Evolutionary conservation across 805 yeast genomes (phyloP).

Genomic region (Candida cerambycidarum): DNA sequence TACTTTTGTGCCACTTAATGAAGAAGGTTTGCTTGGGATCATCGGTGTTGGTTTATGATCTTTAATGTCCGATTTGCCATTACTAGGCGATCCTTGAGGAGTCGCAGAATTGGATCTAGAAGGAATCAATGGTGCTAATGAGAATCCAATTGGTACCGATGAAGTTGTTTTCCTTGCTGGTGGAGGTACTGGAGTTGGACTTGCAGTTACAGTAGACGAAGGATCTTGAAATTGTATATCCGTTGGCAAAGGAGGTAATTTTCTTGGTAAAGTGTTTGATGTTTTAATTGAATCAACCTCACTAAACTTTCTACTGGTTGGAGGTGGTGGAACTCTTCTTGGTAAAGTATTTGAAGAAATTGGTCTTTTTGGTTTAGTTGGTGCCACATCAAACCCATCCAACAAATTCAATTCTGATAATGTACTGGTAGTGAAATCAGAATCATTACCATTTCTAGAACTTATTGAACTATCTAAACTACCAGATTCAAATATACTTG

Average conservation of each 20-base stretch:
- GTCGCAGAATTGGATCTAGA: slow-evolving; percentile 32
- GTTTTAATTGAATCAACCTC: slow-evolving; percentile 7
- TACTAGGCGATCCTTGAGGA: slow-evolving; percentile 15
- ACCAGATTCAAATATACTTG: slow-evolving; percentile 10
- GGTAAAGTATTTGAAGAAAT: slow-evolving; percentile 12
- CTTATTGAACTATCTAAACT: slow-evolving; percentile 3
- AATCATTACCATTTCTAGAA: slow-evolving; percentile 1
- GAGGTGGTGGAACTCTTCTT: slow-evolving; percentile 21
- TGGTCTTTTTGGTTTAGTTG: slow-evolving; percentile 21
- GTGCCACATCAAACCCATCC: slow-evolving; percentile 24
- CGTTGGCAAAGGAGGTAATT: slow-evolving; percentile 16
- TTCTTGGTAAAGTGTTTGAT: slow-evolving; percentile 12
- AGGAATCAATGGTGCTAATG: slow-evolving; percentile 40
- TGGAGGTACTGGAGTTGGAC: slow-evolving; percentile 33
- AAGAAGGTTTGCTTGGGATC: slow-evolving; percentile 36
- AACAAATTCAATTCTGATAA: slow-evolving; percentile 37
- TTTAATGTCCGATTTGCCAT: slow-evolving; percentile 17
- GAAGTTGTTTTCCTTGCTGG: slow-evolving; percentile 17
- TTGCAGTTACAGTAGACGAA: neutral
- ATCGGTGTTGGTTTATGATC: slow-evolving; percentile 23
- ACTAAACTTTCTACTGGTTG: slow-evolving; percentile 20
- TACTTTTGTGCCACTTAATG: slow-evolving; percentile 24
- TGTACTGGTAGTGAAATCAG: slow-evolving; percentile 25
- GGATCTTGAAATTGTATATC: slow-evolving; percentile 9
- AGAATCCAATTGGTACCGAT: slow-evolving; percentile 33